A percentile compares a stretch with the other conserved stretches of the same genome.
Conservation (phyloP, 2,329 filamentous ascomycete species). For the Parafenestella ontariensis region DNA sequence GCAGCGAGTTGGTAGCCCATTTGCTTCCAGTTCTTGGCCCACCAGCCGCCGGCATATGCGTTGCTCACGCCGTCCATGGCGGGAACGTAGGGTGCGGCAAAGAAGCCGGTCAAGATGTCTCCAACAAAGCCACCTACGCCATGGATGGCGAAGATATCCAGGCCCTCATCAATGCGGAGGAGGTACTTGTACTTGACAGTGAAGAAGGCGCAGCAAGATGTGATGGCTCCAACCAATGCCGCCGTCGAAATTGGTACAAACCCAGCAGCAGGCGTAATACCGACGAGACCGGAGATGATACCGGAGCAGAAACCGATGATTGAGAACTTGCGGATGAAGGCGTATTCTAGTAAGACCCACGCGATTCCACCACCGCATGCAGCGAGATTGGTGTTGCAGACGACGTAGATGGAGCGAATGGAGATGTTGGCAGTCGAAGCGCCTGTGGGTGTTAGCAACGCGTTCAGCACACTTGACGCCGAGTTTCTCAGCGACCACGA, state of each 20-base stretch:
- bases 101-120: constrained; percentile 64
- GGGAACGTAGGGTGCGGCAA: constrained; percentile 59
- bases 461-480: neutral
- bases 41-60: constrained; percentile 58
- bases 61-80: constrained; percentile 61
- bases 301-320: constrained; percentile 62
- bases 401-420: constrained; percentile 61
- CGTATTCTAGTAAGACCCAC: constrained; percentile 63
- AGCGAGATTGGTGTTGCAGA: constrained; percentile 66
- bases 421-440: constrained; percentile 58
- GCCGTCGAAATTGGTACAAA: constrained; percentile 62
- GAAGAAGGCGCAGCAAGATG: constrained; percentile 57
- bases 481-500: neutral
- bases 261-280: constrained; percentile 65
- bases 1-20: constrained; percentile 65
- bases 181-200: constrained; percentile 58
- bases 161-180: constrained; percentile 63
- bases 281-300: constrained; percentile 64
- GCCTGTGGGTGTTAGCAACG: constrained; percentile 9
- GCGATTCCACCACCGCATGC: constrained; percentile 62
- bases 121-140: constrained; percentile 66
- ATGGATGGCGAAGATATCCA: constrained; percentile 68
- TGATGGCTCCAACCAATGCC: constrained; percentile 61
- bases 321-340: constrained; percentile 57
- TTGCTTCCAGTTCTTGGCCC: constrained; percentile 61